These are phyloP conservation scores for Solidago caesia DNA, from an alignment of 129 eudicot species.

Conservation along the genomic window DNA sequence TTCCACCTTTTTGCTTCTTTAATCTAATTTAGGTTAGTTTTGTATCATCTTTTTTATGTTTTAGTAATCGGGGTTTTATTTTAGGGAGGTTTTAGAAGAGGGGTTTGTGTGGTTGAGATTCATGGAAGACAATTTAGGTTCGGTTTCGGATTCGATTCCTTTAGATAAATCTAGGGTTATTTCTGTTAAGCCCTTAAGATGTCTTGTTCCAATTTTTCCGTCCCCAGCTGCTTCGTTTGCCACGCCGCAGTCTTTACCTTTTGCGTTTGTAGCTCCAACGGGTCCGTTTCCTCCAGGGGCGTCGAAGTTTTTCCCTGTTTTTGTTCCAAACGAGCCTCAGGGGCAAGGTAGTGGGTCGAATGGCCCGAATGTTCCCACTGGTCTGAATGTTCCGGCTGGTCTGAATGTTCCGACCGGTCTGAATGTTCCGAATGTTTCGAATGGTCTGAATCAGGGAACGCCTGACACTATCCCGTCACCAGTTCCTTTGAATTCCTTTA, in stretches of 20 bases:
- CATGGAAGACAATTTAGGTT: constrained; percentile 35
- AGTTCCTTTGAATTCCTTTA: constrained; percentile 31
- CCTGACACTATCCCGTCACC: constrained; percentile 36
- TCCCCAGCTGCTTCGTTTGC: constrained; percentile 30
- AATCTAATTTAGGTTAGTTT: constrained; percentile 15
- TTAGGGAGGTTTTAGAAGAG: constrained; percentile 13
- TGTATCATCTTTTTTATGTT: neutral
- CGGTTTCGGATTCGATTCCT: constrained; percentile 33
- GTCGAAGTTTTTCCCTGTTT: constrained; percentile 49
- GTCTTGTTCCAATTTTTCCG: constrained; percentile 49
- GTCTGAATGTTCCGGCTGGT: too few relatives aligned
- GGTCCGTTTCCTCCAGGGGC: constrained; percentile 58
- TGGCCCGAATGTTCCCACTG: too few relatives aligned
- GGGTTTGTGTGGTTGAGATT: constrained; percentile 22
- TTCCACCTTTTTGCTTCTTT: constrained; percentile 19
- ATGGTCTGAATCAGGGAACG: constrained; percentile 11
- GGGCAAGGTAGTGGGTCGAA: neutral
- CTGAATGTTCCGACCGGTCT: too few relatives aligned
- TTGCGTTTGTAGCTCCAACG: constrained; percentile 45
- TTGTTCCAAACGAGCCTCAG: constrained; percentile 31
- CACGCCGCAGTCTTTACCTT: constrained; percentile 44
- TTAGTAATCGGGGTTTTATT: constrained; percentile 9
- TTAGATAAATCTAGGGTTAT: constrained; percentile 52
- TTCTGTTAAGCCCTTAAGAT: constrained; percentile 51
- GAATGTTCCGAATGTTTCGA: neutral